Evolutionary conservation across 1,139 yeast genomes (phyloP), one percentile per base, ranked within the genome.

Genomic region (Hansenula sp.): DNA sequence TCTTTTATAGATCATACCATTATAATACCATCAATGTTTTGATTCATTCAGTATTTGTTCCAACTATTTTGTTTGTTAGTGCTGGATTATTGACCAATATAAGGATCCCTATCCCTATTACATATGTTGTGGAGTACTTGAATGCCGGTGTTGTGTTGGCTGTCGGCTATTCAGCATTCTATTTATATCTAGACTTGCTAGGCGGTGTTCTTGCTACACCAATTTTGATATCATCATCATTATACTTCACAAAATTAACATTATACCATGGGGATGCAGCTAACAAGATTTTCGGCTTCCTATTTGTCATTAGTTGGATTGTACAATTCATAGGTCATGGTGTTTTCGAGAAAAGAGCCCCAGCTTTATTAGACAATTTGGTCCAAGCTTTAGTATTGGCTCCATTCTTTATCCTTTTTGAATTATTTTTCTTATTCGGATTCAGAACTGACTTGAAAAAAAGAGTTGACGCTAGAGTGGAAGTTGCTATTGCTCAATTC

Each of bases 281-380:
- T 52, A 38, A 72, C 78, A 4, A 47, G 67, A 28, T 34, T 16
- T 43, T 51, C 31, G 36, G 33, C 28, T 55, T 48, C 0, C 53
- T 76, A 25, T 86, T 84, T 61, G 60, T 74, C 0, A 39, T 64
- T 2, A 70, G 86, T 13, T 93, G 99, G 98, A 57, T 81, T 18
- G 81, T 81, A n/a, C 98, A 93, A 60, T 90, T 93, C 63, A 72
- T 84, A 47, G 97, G 97, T 5, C 98, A 93, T 60, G 93, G 86
- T 2, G 74, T 77, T 16, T 87, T 80, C 57, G 99, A 93, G 60
- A 74, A 74, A 49, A 72, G 91, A 41, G 87, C 91, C 1, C 99
- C 99, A 0, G 97, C 98, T 0, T 67, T 93, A 46, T 62, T 88
- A 41, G 96, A 90, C 58, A 91, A 84, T 59, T 67, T 89, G 42